These are phyloP conservation scores for Phytophthora megakarya DNA, from an alignment of 352 stramenopile genomes.

Conservation along the genomic window DNA sequence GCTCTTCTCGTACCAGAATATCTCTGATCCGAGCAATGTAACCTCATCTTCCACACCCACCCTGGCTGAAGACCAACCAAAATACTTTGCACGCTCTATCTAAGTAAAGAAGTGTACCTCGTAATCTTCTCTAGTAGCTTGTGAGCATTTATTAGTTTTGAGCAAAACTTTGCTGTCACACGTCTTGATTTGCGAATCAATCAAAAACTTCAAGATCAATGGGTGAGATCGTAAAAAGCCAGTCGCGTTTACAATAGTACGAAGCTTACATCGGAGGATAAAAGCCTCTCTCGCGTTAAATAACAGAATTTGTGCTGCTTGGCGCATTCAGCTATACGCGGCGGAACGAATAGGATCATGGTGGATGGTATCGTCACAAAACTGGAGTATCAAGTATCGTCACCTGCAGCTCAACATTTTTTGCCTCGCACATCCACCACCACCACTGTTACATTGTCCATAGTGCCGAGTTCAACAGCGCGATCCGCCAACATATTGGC, in stretches of 20 bases:
- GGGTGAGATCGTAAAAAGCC: slow-evolving; percentile 4
- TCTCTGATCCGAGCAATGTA: slow-evolving; percentile 10
- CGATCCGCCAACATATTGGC: slow-evolving; percentile 65
- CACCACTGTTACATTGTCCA: slow-evolving; percentile 82
- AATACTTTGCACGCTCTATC: slow-evolving; percentile 5
- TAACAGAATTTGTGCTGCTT: slow-evolving; percentile 26
- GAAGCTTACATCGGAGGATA: slow-evolving; percentile 13
- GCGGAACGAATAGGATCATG: slow-evolving; percentile 11
- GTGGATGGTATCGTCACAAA: slow-evolving; percentile 12
- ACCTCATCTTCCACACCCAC: slow-evolving; percentile 13
- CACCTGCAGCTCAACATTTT: slow-evolving; percentile 21
- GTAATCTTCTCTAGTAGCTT: too few species aligned
- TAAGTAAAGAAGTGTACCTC: background rate
- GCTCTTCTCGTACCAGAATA: background rate
- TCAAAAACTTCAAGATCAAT: background rate
- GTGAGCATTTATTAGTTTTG: too few species aligned
- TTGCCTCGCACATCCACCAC: slow-evolving; percentile 64
- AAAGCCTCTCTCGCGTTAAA: slow-evolving; percentile 35
- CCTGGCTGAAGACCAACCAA: background rate
- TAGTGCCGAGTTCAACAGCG: slow-evolving; percentile 67
- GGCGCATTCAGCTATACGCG: slow-evolving; percentile 17
- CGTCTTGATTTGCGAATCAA: background rate
- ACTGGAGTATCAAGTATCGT: slow-evolving; percentile 10
- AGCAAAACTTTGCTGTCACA: background rate
- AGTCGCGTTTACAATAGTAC: slow-evolving; percentile 30